Base-by-base conservation (phyloP, 2,329 filamentous ascomycete genomes). In the Penicillium sp. region DNA sequence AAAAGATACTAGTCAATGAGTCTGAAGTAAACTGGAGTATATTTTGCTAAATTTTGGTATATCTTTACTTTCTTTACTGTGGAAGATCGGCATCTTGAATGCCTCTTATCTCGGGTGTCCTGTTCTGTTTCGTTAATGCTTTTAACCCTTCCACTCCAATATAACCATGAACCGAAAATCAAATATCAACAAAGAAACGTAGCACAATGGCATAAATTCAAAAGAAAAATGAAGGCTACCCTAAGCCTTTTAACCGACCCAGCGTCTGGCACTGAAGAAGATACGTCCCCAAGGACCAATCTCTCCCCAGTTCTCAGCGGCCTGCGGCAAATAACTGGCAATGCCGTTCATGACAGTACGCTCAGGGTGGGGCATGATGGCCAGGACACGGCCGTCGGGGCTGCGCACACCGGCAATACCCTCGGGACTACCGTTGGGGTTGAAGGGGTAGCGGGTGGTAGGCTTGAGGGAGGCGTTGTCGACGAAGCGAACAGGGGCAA, bases 311-410 rank as follows among this genome's bases (percentile, higher is more conserved):
- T 87, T 81, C 64, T 84, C 82, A 33, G 71, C 69, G 50, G 85
- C 84, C 58, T 85, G 80, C 8, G 91, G 89, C 60, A 89, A 78
- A 74, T 88, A 96, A 73, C 90, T 93, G 48, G 83, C 86, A 59
- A 92, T 88, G 57, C 91, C 90, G 56, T 86, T 86, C 79, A 96
- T 79, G 57, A 96, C 87, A 16, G 91, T 96, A n/a, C 92, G 85
- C 79, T 97, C 92, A 1, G 92, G 92, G 74, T 96, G 92, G 60
- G 93, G 93, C 92, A 97, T 96, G 78, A 96, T 85, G 7, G 92
- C 92, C 65, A 96, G 75, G 1, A 96, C 90, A 56, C 91, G 84
- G 13, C 92, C 92, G 70, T 96, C 88, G 44, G 80, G 83, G 67
- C 85, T 92, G 66, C 88, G 82, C 26, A 96, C 88, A 71, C 88